Percentiles rank a stretch among this genome's conserved stretches.
These are phyloP conservation scores for Pseudocercospora ulei DNA, from an alignment of 2,329 filamentous ascomycete genomes.

Conservation along the genomic window DNA sequence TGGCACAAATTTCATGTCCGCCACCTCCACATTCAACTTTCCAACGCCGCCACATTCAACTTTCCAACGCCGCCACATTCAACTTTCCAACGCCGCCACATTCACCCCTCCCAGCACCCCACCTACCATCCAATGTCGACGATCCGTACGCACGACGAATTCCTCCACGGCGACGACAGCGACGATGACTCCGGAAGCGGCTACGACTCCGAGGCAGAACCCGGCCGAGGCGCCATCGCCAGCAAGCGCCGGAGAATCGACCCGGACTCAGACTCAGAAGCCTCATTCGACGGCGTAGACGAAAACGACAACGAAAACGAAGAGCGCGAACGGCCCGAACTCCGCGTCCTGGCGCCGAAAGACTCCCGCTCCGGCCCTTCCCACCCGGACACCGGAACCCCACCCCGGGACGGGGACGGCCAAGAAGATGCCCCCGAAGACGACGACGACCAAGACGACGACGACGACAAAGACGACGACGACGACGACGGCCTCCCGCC, in stretches of 20 bases:
- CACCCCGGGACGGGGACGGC: constrained; percentile 24
- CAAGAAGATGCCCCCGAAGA: constrained; percentile 22
- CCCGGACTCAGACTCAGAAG: constrained; percentile 35
- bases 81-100: no score
- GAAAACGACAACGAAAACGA: constrained; percentile 11
- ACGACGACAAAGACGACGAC: constrained; percentile 18
- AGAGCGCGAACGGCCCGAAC: no score
- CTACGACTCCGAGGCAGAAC: constrained; percentile 60
- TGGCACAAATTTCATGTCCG: no score
- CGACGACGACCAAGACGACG: constrained; percentile 31
- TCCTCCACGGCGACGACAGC: constrained; percentile 47
- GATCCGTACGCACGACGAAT: constrained; percentile 61
- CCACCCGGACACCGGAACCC: constrained; percentile 14
- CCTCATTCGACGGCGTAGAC: constrained; percentile 21
- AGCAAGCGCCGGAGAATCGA: constrained; percentile 56
- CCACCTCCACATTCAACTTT: no score
- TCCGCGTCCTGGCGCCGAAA: no score
- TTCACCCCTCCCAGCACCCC: no score
- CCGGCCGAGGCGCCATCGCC: constrained; percentile 51
- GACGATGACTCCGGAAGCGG: constrained; percentile 42
- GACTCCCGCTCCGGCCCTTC: constrained; percentile 18
- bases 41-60: no score
- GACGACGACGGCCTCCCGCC: constrained; percentile 21
- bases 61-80: no score
- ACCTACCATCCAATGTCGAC: no score